A percentile compares a stretch with the other conserved stretches of the same genome.
These are phyloP conservation scores for Boechera stricta DNA, from an alignment of 345 rosid genomes.

Conservation along the genomic window DNA sequence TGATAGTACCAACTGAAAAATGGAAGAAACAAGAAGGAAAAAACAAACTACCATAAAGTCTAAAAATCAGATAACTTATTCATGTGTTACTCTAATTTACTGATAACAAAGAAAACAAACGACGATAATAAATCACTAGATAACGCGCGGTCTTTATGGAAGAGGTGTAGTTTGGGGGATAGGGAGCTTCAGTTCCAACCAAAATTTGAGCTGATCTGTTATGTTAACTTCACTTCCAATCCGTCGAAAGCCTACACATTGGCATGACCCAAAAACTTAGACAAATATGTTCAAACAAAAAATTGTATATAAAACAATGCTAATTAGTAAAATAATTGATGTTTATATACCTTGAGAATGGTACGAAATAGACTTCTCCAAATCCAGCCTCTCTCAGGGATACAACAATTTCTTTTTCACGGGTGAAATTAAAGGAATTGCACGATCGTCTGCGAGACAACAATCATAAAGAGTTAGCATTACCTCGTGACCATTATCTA, in stretches of 20 bases:
- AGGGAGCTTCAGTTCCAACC: no score
- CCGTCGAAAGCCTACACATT: neutral
- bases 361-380: neutral
- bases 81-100: no score
- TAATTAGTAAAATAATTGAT: neutral
- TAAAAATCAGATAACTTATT: no score
- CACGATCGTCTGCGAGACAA: neutral
- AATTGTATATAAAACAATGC: neutral
- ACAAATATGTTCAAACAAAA: neutral
- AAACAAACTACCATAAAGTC: no score
- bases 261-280: neutral
- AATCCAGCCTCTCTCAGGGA: neutral
- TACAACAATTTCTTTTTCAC: neutral
- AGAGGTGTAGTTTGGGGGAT: no score
- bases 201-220: no score
- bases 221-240: no score
- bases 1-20: no score
- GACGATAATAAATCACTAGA: no score
- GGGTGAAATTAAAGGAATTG: neutral
- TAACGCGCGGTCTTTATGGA: no score
- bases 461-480: neutral
- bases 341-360: neutral
- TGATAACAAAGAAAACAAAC: no score
- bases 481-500: neutral
- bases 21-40: no score